These are phyloP conservation scores for Rhynchospora tenuis DNA, from an alignment of 176 grass and related monocot genomes.

Conservation along the genomic window DNA sequence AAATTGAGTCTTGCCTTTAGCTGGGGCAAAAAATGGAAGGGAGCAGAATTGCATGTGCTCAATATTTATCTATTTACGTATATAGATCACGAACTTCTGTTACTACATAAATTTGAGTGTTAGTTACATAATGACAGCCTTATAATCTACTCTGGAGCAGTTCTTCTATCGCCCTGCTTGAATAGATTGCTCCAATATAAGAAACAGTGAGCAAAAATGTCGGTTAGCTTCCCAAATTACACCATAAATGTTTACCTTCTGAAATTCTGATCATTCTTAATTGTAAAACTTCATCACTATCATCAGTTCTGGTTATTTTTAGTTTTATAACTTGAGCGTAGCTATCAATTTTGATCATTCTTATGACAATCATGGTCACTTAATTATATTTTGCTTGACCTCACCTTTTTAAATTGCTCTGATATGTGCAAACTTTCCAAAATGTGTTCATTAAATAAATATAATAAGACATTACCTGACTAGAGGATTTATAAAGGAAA, in stretches of 20 bases:
- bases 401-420: too few species aligned
- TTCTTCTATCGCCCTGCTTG: neutral
- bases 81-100: neutral
- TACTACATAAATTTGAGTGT: neutral
- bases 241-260: neutral
- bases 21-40: neutral
- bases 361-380: neutral
- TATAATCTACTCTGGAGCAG: neutral
- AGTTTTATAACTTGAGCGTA: too few species aligned
- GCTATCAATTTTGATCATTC: neutral
- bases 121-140: neutral
- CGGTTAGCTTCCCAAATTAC: neutral
- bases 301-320: neutral
- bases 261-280: neutral
- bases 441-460: neutral
- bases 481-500: neutral
- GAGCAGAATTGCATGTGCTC: neutral
- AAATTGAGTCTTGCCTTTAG: neutral
- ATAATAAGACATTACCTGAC: neutral
- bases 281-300: neutral
- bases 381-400: too few species aligned
- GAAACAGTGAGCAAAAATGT: neutral
- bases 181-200: neutral
- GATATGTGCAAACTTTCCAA: too few species aligned
- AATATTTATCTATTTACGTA: neutral